These are phyloP conservation scores for Daedaleopsis sinensis DNA, from an alignment of 768 basidiomycete genomes.

Conservation along the genomic window DNA sequence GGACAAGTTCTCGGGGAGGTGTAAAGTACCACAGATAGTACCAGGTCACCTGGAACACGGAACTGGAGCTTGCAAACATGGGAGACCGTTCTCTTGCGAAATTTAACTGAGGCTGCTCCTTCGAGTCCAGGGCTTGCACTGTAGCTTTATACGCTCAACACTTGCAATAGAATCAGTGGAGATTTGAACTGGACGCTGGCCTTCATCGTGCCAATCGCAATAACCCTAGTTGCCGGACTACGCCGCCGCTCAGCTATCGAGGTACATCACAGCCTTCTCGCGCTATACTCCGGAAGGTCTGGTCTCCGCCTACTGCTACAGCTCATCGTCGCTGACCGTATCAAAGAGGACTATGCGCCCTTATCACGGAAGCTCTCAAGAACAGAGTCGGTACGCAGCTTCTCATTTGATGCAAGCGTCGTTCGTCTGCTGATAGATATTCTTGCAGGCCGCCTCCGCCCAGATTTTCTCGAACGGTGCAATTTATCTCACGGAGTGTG, in stretches of 20 bases:
- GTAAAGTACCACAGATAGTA: too few species aligned
- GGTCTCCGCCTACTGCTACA: not conserved
- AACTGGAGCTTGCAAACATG: too few species aligned
- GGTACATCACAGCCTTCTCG: constrained; percentile 61
- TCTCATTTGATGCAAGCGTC: not conserved
- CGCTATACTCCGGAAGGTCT: constrained; percentile 45
- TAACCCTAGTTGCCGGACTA: constrained; percentile 41
- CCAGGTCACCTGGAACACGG: too few species aligned
- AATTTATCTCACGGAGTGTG: constrained; percentile 55
- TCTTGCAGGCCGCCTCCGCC: constrained; percentile 50
- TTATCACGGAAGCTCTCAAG: constrained; percentile 56
- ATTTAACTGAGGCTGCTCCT: too few species aligned
- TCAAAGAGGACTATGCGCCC: constrained; percentile 45
- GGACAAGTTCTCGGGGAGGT: too few species aligned
- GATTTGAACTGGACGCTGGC: constrained; percentile 49
- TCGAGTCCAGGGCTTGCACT: not conserved
- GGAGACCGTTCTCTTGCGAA: too few species aligned
- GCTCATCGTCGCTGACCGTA: not conserved
- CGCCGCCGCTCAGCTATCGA: constrained; percentile 49
- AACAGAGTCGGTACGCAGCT: constrained; percentile 54
- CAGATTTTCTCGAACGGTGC: constrained; percentile 69
- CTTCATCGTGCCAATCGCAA: constrained; percentile 46
- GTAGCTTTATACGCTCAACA: not conserved
- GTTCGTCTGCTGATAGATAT: not conserved
- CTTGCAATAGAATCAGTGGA: constrained; percentile 47